These are phyloP conservation scores for Debaryomyces subglobosus DNA, from an alignment of 1,139 yeast species.

Conservation along the genomic window DNA sequence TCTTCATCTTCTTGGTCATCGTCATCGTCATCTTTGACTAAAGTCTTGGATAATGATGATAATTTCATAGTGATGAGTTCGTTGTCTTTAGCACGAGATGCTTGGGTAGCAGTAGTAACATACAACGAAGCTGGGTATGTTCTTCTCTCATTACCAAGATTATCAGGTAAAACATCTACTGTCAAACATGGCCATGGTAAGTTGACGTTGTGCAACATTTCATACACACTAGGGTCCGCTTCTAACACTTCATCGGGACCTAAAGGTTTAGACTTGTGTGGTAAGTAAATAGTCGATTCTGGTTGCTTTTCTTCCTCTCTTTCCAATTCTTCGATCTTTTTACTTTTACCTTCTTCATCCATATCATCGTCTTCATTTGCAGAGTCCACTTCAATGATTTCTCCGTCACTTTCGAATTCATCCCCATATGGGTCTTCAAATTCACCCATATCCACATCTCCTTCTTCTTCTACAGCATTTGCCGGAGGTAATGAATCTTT, in stretches of 20 bases:
- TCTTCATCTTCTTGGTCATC: slow-evolving; percentile 70
- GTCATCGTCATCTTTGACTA: slow-evolving; percentile 75
- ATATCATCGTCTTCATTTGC: slow-evolving; percentile 63
- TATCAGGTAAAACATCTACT: slow-evolving; percentile 85
- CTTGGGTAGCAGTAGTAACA: slow-evolving; percentile 93
- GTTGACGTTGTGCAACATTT: slow-evolving; percentile 92
- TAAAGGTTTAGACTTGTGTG: slow-evolving; percentile 84
- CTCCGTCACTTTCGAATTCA: slow-evolving; percentile 93
- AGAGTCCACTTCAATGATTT: slow-evolving; percentile 75
- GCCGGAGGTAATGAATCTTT: slow-evolving; percentile 32
- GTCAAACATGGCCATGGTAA: slow-evolving; percentile 98
- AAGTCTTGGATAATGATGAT: slow-evolving; percentile 79
- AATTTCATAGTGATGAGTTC: slow-evolving; percentile 84
- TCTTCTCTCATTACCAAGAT: slow-evolving; percentile 85
- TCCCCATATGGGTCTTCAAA: slow-evolving; percentile 95
- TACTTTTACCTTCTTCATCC: slow-evolving; percentile 32
- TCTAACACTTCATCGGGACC: slow-evolving; percentile 96
- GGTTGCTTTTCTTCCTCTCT: slow-evolving; percentile 31
- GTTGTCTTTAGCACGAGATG: slow-evolving; percentile 82
- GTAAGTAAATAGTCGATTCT: slow-evolving; percentile 63
- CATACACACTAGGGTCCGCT: slow-evolving; percentile 95
- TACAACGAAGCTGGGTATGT: slow-evolving; percentile 86
- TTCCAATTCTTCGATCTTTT: slow-evolving; percentile 35
- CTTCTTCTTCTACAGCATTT: slow-evolving; percentile 25
- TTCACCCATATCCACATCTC: slow-evolving; percentile 75